A percentile compares a stretch with the other conserved stretches of the same genome.
These are phyloP conservation scores for Aspergillus pseudoterreus DNA, from an alignment of 2,329 filamentous ascomycete species.

Conservation along the genomic window DNA sequence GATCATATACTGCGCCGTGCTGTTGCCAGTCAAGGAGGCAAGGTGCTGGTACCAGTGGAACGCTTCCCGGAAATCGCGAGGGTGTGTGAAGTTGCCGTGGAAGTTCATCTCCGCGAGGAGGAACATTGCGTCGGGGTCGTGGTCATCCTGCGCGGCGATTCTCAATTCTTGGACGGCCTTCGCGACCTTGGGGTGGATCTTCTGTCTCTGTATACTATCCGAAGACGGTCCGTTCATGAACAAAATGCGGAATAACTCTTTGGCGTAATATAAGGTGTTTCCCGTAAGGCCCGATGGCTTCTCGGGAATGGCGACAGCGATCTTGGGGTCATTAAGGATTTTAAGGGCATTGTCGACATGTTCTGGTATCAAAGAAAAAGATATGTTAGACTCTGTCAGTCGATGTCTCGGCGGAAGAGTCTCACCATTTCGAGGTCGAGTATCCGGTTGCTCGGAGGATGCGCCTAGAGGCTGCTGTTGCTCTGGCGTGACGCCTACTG, in stretches of 20 bases:
- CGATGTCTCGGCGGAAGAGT: not conserved
- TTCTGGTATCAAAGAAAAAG: constrained; percentile 18
- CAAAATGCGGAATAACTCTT: constrained; percentile 59
- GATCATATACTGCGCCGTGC: constrained; percentile 91
- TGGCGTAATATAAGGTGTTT: constrained; percentile 57
- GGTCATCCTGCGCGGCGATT: constrained; percentile 52
- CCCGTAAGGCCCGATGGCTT: constrained; percentile 58
- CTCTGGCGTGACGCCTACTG: constrained; percentile 17
- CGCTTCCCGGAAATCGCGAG: constrained; percentile 72
- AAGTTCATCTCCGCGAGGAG: constrained; percentile 94
- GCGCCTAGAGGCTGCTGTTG: constrained; percentile 15
- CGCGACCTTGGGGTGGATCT: constrained; percentile 43
- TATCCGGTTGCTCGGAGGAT: constrained; percentile 18
- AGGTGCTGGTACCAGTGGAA: constrained; percentile 79
- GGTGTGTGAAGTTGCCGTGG: constrained; percentile 88
- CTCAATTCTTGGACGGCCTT: constrained; percentile 58
- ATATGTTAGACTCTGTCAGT: not conserved
- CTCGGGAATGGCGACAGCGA: constrained; percentile 21
- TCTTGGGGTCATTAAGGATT: constrained; percentile 26
- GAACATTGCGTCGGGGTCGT: constrained; percentile 75
- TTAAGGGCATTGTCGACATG: constrained; percentile 30
- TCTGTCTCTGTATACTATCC: constrained; percentile 36
- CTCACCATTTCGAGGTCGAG: constrained; percentile 29
- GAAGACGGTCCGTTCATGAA: constrained; percentile 61
- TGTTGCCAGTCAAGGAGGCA: constrained; percentile 74